A percentile compares a stretch with the other conserved stretches of the same genome.
Conservation (phyloP, 139 green algal species). For the Coelastrella sp. region DNA sequence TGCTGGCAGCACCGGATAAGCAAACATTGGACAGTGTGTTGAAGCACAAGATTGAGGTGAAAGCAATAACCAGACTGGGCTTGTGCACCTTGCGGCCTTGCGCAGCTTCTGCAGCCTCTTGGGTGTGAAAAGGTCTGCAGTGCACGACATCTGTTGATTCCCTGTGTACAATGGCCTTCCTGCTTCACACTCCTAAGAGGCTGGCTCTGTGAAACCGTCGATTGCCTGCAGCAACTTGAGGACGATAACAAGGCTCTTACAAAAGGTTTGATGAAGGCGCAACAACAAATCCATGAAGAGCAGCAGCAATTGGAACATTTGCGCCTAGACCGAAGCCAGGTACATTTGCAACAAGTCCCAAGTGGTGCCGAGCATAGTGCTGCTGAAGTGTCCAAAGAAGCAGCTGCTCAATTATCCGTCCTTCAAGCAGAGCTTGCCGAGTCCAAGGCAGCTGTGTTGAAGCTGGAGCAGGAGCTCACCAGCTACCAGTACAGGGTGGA, state of each 20-base stretch:
- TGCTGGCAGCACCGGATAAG: slow-evolving; percentile 23
- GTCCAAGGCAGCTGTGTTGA: background rate
- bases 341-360: background rate
- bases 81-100: background rate
- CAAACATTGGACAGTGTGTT: background rate
- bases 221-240: too few species aligned
- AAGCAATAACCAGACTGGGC: background rate
- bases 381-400: background rate
- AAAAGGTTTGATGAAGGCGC: background rate
- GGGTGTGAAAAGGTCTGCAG: background rate
- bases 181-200: too few species aligned
- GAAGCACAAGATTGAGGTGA: background rate
- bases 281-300: background rate
- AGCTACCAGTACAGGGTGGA: slow-evolving; percentile 26
- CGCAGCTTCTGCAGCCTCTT: too few species aligned
- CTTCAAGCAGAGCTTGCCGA: slow-evolving; percentile 8
- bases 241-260: too few species aligned
- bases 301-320: background rate
- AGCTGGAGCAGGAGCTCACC: slow-evolving; percentile 37
- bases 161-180: too few species aligned
- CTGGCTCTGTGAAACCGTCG: too few species aligned
- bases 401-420: background rate
- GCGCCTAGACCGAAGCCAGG: background rate
- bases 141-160: too few species aligned
- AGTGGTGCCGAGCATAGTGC: background rate